Base-by-base conservation (phyloP, 352 stramenopile species). In the Globisporangium mamillatum region DNA sequence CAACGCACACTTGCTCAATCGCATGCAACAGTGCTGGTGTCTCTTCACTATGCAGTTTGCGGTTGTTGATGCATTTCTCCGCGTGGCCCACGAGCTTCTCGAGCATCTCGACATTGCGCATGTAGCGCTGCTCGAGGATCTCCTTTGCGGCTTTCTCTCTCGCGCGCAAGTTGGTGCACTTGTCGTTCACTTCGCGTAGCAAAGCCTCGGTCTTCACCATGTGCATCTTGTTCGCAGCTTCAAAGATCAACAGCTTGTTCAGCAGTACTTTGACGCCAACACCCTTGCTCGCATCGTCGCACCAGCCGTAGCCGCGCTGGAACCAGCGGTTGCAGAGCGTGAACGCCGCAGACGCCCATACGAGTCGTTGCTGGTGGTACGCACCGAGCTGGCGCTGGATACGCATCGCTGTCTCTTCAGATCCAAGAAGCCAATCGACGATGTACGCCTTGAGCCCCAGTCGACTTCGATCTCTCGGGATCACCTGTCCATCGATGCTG, bases 171-270 rank as follows among this genome's bases (percentile, higher is more conserved):
- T 80, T 84, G 18, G 69, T 71, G 44, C 82, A 91, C 64, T 92
- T 92, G 61, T 86, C 74, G 50, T 84, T 79, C 41, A 92, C 68
- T 22, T 92, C 84, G 10, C 72, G 72, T 5, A 92, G 73, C 38
- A 92, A 54, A 18, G 75, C 73, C 46, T 89, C 75, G 0, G 82
- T 90, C n/a, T 82, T 69, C 10, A 87, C 64, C 84, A 92, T 92
- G 72, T 92, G 77, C 82, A 92, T 91, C 29, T 89, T 90, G 70
- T 92, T 90, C 5, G 79, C 84, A 18, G 78, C 73, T 29, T 88
- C 81, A 50, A 90, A 87, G 4, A 90, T 57, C 20, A 91, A 62
- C 10, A 92, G 67, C 27, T 75, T 75, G 46, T 88, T 64, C 29
- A 92, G 62, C 3, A 92, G 63, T 5, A 88, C 69, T 29, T 89